Conservation (phyloP, 768 basidiomycete species). For the Suillus spraguei region DNA sequence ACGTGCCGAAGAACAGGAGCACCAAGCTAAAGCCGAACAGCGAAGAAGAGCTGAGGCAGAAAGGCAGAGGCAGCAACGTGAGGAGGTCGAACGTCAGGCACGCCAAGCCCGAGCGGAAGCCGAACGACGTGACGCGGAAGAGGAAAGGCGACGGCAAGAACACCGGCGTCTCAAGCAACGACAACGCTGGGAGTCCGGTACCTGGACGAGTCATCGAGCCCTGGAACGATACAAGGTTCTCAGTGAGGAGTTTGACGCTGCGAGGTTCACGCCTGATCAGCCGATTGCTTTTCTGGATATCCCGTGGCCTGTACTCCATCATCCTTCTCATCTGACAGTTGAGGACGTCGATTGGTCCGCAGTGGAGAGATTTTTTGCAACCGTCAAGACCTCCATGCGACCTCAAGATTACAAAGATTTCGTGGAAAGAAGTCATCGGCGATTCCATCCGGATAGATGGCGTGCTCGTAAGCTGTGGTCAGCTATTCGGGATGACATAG, state of each 20-base stretch:
- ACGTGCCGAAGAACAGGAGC: conserved; percentile 43
- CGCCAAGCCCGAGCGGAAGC: conserved; percentile 27
- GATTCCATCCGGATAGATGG: conserved; percentile 86
- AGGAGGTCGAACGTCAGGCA: conserved; percentile 29
- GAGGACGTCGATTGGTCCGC: conserved; percentile 73
- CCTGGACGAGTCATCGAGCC: conserved; percentile 68
- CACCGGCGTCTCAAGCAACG: conserved; percentile 49
- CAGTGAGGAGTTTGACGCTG: conserved; percentile 62
- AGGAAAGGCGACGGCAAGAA: conserved; percentile 40
- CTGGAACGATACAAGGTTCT: conserved; percentile 68
- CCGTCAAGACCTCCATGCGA: conserved; percentile 53
- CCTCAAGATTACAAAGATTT: conserved; percentile 63
- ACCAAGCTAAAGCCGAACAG: conserved; percentile 36
- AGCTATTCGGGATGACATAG: conserved; percentile 57
- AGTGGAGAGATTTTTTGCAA: conserved; percentile 71
- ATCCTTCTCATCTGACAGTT: conserved; percentile 52
- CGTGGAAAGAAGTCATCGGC: conserved; percentile 68
- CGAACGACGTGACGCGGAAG: conserved; percentile 35
- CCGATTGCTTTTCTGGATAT: conserved; percentile 63
- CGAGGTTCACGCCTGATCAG: conserved; percentile 53
- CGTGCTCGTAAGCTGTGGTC: conserved; percentile 62
- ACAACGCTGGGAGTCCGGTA: conserved; percentile 56
- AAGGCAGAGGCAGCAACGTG: conserved; percentile 24
- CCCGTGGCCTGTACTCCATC: conserved; percentile 74
- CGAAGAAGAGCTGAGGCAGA: conserved; percentile 36